Conservation (phyloP, 2,329 filamentous ascomycete species). For the Myrmaecium sp. region DNA sequence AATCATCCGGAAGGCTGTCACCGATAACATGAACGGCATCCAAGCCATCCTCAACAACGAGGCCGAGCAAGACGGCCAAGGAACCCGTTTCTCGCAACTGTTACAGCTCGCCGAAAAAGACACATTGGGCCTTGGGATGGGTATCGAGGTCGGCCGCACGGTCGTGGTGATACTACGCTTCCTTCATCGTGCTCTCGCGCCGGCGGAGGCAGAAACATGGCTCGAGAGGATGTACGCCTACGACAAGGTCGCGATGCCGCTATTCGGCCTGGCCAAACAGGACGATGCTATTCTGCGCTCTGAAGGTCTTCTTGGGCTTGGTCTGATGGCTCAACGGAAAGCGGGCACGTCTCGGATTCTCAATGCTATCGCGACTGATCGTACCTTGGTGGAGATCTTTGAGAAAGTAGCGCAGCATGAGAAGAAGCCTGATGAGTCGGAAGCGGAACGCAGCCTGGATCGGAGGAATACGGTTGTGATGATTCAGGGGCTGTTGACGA, state of each 20-base stretch:
- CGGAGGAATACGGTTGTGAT: constrained; percentile 20
- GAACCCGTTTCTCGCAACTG: constrained; percentile 5
- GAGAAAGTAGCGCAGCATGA: constrained; percentile 9
- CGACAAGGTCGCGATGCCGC: constrained; percentile 13
- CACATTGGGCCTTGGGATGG: constrained; percentile 13
- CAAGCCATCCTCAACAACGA: constrained; percentile 13
- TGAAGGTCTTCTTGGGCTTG: constrained; percentile 18
- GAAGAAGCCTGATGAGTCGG: too few relatives aligned
- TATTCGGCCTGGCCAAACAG: constrained; percentile 17
- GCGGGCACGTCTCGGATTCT: constrained; percentile 15
- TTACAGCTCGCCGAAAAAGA: constrained; percentile 8
- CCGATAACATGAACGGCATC: constrained; percentile 16
- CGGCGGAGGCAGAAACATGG: constrained; percentile 11
- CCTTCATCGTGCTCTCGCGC: constrained; percentile 8
- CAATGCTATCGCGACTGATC: constrained; percentile 17
- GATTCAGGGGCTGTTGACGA: constrained; percentile 15
- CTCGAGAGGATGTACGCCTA: constrained; percentile 12
- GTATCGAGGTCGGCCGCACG: constrained; percentile 16
- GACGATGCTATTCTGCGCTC: constrained; percentile 19
- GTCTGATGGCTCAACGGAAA: constrained; percentile 15
- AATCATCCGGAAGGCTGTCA: constrained; percentile 17
- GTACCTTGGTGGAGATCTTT: constrained; percentile 9
- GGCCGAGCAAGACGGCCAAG: constrained; percentile 7
- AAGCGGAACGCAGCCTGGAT: constrained; percentile 13
- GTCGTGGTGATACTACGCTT: constrained; percentile 14